Evolutionary conservation across 2,329 filamentous ascomycete genomes (phyloP).

Genomic region (Arthrobotrys sinensis): DNA sequence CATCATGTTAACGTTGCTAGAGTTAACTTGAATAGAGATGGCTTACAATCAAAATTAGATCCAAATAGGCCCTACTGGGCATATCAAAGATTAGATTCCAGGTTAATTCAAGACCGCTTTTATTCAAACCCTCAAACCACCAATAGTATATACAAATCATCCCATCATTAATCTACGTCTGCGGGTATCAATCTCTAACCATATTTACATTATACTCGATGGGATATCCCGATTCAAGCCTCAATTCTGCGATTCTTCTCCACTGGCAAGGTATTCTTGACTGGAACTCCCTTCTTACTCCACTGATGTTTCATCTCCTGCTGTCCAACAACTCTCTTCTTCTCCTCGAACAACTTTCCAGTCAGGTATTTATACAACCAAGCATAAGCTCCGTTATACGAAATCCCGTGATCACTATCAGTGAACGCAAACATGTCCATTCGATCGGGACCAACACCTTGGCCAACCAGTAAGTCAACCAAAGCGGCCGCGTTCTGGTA

Average conservation of each 20-base stretch:
- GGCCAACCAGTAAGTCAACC: constrained; percentile 75
- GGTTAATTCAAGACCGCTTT: not conserved
- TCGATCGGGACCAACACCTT: constrained; percentile 74
- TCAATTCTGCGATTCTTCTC: constrained; percentile 20
- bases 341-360: constrained; percentile 75
- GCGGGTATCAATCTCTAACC: constrained; percentile 8
- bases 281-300: constrained; percentile 67
- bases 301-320: constrained; percentile 69
- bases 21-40: too few relatives aligned
- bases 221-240: constrained; percentile 1
- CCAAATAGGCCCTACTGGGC: too few relatives aligned
- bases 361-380: constrained; percentile 78
- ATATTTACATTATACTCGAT: constrained; percentile 19
- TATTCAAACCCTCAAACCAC: not conserved
- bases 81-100: not conserved
- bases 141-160: constrained; percentile 13
- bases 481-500: constrained; percentile 78
- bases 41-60: too few relatives aligned
- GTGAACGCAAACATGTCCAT: constrained; percentile 78
- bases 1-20: too few relatives aligned
- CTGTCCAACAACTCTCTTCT: constrained; percentile 69
- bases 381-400: constrained; percentile 72
- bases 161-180: not conserved
- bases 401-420: constrained; percentile 76
- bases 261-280: constrained; percentile 5